A percentile compares a stretch with the other conserved stretches of the same genome.
Evolutionary conservation across 306 rosid genomes (phyloP).

Genomic region (Hylodesmum podocarpum): DNA sequence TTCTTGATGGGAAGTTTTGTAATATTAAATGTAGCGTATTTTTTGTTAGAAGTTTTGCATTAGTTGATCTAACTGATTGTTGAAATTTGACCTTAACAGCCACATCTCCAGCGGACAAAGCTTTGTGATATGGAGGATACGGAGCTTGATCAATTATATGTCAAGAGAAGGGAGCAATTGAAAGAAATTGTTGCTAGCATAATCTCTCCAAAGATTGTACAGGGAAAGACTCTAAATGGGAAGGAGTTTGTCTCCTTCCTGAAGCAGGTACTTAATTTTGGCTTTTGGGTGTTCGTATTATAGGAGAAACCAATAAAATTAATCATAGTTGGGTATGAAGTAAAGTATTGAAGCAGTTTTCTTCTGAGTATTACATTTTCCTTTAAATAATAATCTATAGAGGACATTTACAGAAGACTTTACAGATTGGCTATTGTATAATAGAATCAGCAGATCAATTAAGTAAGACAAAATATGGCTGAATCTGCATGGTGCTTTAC

Average conservation of each 20-base stretch:
- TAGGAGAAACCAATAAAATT: background rate
- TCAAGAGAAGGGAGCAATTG: conserved; percentile 71
- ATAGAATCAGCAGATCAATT: background rate
- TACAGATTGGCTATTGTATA: background rate
- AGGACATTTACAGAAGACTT: background rate
- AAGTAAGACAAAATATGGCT: background rate
- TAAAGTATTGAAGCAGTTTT: conserved; percentile 17
- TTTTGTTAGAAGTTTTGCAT: background rate
- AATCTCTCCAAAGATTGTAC: conserved; percentile 89
- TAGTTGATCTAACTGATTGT: conserved; percentile 10
- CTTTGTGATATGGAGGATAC: conserved; percentile 93
- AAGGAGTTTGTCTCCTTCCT: conserved; percentile 84
- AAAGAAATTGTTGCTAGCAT: conserved; percentile 79
- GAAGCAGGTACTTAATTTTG: conserved; percentile 65
- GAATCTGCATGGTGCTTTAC: background rate
- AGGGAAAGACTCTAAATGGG: conserved; percentile 74
- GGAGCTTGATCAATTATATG: conserved; percentile 79
- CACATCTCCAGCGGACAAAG: conserved; percentile 91
- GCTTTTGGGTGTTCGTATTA: conserved; percentile 1
- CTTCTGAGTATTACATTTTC: background rate
- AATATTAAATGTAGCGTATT: background rate
- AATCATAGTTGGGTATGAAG: background rate
- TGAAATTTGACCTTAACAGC: conserved; percentile 57
- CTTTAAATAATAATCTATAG: background rate
- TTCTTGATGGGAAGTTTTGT: background rate